Base-by-base conservation (phyloP, 139 green algal species). In the Coelastrella sp. region DNA sequence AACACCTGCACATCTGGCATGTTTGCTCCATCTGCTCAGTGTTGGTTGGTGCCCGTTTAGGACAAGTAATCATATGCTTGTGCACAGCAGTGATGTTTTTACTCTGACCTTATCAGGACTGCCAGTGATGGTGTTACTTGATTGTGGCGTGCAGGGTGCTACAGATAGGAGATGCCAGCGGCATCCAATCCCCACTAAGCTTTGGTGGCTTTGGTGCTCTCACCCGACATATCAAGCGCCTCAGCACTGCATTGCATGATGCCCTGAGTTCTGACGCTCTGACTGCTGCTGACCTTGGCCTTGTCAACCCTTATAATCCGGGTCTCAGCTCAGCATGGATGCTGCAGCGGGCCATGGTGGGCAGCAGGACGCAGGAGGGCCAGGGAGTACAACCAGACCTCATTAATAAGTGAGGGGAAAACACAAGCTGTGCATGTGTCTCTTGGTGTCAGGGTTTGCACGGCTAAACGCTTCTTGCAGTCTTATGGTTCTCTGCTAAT, bases 161-260 rank as follows among this genome's bases (percentile, higher is more conserved):
- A 34, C 94, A 98, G 62, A 90, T 96, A 43, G 93, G 93, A 8
- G 92, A 95, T 62, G 95, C 96, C 5, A 94, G 90, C 60, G 97
- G 96, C 32, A 96, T 98, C 23, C 97, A 99, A 91, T 96, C 88
- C 2, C 97, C 97, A 5, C 93, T 99, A 3, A 95, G 88, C 17
- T 99, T 99, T 87, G 97, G 97, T 15, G 97, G 97, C 32, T 98
- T 99, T 91, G 97, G 94, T 1, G 93, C 95, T 1, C 90, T 98
- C 34, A 91, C 87, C 5, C 86, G 92, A 17, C 92, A 95, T 87
- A 77, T 97, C 51, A 21, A 40, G 3, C 92, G 97, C 19, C 89
- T 98, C 4, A 93, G 86, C 0, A 45, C 35, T 8, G 95, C 92
- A 0, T 50, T 97, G 1, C 48, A 67, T 32, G 88, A 94, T 53